Base-by-base conservation (phyloP, 169 alveolate genomes). In the Cryptosporidium sp. region DNA sequence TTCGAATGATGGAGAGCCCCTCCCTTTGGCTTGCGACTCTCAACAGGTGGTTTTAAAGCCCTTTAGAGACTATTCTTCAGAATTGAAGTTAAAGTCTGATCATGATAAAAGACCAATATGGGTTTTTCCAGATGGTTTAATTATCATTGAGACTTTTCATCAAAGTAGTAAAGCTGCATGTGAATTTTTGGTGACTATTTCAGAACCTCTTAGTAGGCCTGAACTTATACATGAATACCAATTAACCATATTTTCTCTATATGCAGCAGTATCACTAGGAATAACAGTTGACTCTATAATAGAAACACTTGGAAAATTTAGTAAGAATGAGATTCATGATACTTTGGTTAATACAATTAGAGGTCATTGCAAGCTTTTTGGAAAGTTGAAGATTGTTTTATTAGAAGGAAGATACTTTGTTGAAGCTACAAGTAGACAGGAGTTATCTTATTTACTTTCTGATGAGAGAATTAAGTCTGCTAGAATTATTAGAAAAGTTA, bases 121-220 rank as follows among this genome's bases (percentile, higher is more conserved):
- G 98, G 98, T 94, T 37, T 96, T 97, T 71, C 96, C 96, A 10
- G 97, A 96, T 69, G 98, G 98, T 0, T 92, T 91, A 56, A 69
- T 96, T 33, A 93, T 93, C 72, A 92, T 96, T 37, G 98, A 96
- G 75, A 86, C 87, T 70, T 94, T 95, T 84, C 87, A 92, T 31
- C 85, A 89, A 53, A 95, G 93, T 37, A 95, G 97, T 85, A 93
- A 95, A 62, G 97, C 95, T 70, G 99, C 99, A 18, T 96, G 96
- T 62, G 99, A 98, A 73, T 97, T 98, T 87, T 93, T 98, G 69
- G 96, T 97, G 68, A 98, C 99, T 3, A 97, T 98, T 26, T 98
- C 99, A n/a, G 99, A 98, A 87, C 99, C 99, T 9, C 93, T 96
- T 9, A 94, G 97, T 70, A 80, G 99, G 37, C 99, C 99, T 26